Conservation (phyloP, 345 rosid species). For the Psidium guajava region DNA sequence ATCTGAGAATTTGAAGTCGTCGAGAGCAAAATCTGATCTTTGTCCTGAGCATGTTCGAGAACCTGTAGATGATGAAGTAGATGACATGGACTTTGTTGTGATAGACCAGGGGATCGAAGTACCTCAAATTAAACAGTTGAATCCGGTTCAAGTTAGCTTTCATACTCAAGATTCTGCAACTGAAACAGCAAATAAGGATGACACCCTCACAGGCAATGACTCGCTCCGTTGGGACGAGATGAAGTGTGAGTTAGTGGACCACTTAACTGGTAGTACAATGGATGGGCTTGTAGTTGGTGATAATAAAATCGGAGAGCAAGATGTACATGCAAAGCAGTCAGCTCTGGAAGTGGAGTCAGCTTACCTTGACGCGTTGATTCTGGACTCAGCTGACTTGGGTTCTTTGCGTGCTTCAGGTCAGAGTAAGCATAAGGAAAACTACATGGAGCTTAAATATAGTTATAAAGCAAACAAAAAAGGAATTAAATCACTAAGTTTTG, state of each 20-base stretch:
- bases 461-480: conserved; percentile 22
- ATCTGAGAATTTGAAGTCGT: conserved; percentile 9
- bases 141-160: conserved; percentile 11
- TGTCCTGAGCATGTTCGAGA: conserved; percentile 8
- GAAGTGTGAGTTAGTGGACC: conserved; percentile 5
- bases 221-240: conserved; percentile 10
- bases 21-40: conserved; percentile 6
- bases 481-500: conserved; percentile 44
- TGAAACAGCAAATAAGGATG: conserved; percentile 47
- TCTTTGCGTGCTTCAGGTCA: conserved; percentile 12
- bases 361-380: conserved; percentile 10
- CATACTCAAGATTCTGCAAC: conserved; percentile 13
- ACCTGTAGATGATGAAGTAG: conserved; percentile 15
- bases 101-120: conserved; percentile 41
- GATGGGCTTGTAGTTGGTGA: conserved; percentile 13
- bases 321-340: conserved; percentile 3
- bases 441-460: conserved; percentile 27
- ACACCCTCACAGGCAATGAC: conserved; percentile 34
- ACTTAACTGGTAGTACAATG: neutral
- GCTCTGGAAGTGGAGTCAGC: conserved; percentile 19
- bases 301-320: conserved; percentile 12
- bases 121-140: conserved; percentile 15
- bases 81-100: conserved; percentile 22
- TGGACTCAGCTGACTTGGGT: conserved; percentile 27
- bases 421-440: conserved; percentile 12